Conservation (phyloP, 805 yeast genomes). For the Schwanniomyces occidentalis region DNA sequence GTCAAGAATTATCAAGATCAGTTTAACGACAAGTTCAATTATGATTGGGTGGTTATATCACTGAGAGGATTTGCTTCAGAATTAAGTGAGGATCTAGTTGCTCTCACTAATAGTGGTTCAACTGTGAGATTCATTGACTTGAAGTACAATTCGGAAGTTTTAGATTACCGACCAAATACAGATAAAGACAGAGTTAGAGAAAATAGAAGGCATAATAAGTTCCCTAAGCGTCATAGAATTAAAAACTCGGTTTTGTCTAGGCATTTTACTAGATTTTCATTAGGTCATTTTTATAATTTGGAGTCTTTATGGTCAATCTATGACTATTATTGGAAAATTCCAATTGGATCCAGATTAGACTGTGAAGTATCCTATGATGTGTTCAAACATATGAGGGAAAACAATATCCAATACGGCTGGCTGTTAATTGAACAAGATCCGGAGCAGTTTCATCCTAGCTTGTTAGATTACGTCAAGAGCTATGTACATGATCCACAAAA, state of each 20-base stretch:
- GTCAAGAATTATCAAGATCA: constrained; percentile 15
- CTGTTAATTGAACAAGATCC: constrained; percentile 11
- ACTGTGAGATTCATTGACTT: constrained; percentile 16
- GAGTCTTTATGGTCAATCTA: constrained; percentile 19
- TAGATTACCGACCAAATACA: constrained; percentile 17
- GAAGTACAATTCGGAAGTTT: constrained; percentile 14
- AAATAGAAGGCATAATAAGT: constrained; percentile 21
- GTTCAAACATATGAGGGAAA: constrained; percentile 22
- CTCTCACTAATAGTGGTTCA: constrained; percentile 16
- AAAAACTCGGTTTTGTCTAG: constrained; percentile 17
- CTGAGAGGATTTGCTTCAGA: constrained; percentile 16
- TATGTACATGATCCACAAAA: constrained; percentile 7
- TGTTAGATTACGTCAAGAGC: constrained; percentile 8
- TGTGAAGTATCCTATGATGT: constrained; percentile 27
- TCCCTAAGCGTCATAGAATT: constrained; percentile 29
- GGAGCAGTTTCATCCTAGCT: constrained; percentile 9
- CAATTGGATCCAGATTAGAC: constrained; percentile 20
- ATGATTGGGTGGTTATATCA: constrained; percentile 26
- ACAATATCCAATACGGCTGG: constrained; percentile 23
- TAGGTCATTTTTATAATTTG: constrained; percentile 21
- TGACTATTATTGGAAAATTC: constrained; percentile 28
- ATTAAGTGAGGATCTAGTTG: constrained; percentile 12
- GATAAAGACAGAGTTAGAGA: constrained; percentile 25
- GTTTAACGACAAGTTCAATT: constrained; percentile 22
- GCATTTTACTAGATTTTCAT: constrained; percentile 21